Conservation (phyloP, 1,284 basidiomycete species). For the Caloboletus firmus region DNA sequence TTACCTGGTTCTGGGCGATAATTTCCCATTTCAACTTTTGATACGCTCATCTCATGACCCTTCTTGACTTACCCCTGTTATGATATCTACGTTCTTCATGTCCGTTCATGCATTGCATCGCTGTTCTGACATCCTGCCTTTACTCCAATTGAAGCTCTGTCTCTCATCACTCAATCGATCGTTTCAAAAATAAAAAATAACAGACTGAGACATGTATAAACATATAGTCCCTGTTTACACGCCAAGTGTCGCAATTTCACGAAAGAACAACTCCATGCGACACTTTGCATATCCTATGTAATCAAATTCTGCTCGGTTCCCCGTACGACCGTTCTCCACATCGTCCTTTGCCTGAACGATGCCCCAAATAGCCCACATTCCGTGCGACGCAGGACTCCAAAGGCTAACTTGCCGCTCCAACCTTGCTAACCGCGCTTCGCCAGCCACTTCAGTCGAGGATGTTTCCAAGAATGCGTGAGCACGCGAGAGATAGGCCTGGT, state of each 20-base stretch:
- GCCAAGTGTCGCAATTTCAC: constrained; percentile 52
- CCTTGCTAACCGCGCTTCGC: constrained; percentile 41
- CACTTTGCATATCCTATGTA: constrained; percentile 71
- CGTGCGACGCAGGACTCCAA: constrained; percentile 88
- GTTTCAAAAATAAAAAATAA: neutral
- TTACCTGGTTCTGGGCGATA: constrained; percentile 3
- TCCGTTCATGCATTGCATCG: constrained; percentile 44
- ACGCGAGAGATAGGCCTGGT: constrained; percentile 75
- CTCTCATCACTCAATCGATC: constrained; percentile 20
- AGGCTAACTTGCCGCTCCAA: constrained; percentile 77
- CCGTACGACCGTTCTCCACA: constrained; percentile 55
- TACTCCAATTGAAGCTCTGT: constrained; percentile 45
- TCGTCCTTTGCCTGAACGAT: constrained; percentile 86
- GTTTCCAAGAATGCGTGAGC: constrained; percentile 35
- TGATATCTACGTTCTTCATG: constrained; percentile 46
- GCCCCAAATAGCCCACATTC: constrained; percentile 91
- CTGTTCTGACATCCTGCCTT: constrained; percentile 52
- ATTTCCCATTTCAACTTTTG: constrained; percentile 11
- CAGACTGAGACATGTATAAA: neutral
- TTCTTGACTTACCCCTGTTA: constrained; percentile 42
- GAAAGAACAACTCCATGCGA: constrained; percentile 63
- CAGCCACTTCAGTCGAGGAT: constrained; percentile 29
- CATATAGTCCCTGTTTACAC: constrained; percentile 34
- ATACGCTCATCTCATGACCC: constrained; percentile 31
- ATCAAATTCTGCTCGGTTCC: constrained; percentile 69